phyloP scores from a whole-genome alignment of 192 early-diverging fungal genomes.

The Coemansia sp. region DNA sequence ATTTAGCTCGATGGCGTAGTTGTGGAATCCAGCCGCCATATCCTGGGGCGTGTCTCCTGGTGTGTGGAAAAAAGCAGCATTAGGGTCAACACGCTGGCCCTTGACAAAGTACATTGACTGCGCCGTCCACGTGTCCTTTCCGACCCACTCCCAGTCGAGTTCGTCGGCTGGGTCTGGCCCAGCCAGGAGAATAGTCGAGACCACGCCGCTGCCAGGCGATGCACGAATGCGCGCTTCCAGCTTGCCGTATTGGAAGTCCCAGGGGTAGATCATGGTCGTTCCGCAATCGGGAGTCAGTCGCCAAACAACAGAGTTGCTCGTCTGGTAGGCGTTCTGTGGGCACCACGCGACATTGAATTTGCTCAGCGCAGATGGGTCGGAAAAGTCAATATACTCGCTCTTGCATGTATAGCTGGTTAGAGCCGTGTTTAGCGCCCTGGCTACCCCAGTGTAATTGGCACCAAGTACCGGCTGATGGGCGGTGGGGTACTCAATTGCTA shows the following conservation, averaged over 20 bases:
- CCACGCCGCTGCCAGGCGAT: slow-evolving; percentile 52
- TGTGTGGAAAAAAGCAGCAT: slow-evolving; percentile 25
- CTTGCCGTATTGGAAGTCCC: slow-evolving; percentile 34
- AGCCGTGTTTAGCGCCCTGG: background rate
- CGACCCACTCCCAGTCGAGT: slow-evolving; percentile 66
- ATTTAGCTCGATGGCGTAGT: slow-evolving; percentile 60
- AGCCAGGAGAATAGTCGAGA: slow-evolving; percentile 55
- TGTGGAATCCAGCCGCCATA: slow-evolving; percentile 50
- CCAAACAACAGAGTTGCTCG: slow-evolving; percentile 24
- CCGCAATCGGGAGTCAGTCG: slow-evolving; percentile 43
- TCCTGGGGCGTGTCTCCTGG: slow-evolving; percentile 36
- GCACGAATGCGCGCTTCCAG: slow-evolving; percentile 37
- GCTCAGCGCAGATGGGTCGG: slow-evolving; percentile 25
- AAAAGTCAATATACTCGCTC: slow-evolving; percentile 28
- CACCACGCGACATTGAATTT: slow-evolving; percentile 49
- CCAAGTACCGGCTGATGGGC: background rate
- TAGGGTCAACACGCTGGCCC: slow-evolving; percentile 45
- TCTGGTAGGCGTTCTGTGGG: slow-evolving; percentile 43
- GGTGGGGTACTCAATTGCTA: background rate
- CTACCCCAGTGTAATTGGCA: background rate
- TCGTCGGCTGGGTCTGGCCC: slow-evolving; percentile 56
- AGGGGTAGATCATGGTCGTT: slow-evolving; percentile 41
- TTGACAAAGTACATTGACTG: slow-evolving; percentile 58
- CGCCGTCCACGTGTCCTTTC: slow-evolving; percentile 50
- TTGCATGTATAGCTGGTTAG: slow-evolving; percentile 23